Percentiles rank a stretch among this genome's conserved stretches.
Conservation (phyloP, 2,329 filamentous ascomycete genomes). For the Mollisia scopiformis region DNA sequence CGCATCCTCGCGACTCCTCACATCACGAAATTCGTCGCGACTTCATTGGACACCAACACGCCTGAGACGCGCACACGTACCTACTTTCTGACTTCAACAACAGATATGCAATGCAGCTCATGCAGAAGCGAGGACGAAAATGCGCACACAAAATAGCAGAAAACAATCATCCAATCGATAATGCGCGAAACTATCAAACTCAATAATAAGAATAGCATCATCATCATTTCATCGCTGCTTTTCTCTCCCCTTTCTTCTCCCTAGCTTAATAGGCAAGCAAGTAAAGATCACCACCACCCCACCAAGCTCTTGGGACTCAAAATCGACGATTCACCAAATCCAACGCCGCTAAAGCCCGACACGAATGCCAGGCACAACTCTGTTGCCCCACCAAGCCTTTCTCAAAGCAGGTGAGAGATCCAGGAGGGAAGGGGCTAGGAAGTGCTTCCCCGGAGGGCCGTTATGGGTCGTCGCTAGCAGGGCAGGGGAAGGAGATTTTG, state of each 20-base stretch:
- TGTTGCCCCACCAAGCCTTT: too few relatives aligned
- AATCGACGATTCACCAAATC: not conserved
- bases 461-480: not conserved
- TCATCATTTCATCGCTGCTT: not conserved
- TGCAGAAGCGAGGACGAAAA: too few relatives aligned
- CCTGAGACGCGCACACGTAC: slow-evolving; percentile 23
- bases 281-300: not conserved
- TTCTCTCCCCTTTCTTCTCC: too few relatives aligned
- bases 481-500: too few relatives aligned
- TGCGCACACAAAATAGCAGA: too few relatives aligned
- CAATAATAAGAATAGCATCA: too few relatives aligned
- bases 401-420: too few relatives aligned
- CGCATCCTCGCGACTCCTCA: slow-evolving; percentile 11
- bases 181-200: too few relatives aligned
- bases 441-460: slow-evolving; percentile 27
- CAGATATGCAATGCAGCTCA: too few relatives aligned
- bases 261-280: not conserved
- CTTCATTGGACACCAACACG: slow-evolving; percentile 15
- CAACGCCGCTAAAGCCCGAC: not conserved
- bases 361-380: slow-evolving; percentile 25
- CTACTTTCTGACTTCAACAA: not conserved
- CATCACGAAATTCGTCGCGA: slow-evolving; percentile 24
- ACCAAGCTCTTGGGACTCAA: not conserved
- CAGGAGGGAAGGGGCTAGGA: slow-evolving; percentile 12
- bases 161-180: too few relatives aligned